Percentiles rank a stretch among this genome's conserved stretches.
These are phyloP conservation scores for Phialocephala subalpina DNA, from an alignment of 2,329 filamentous ascomycete genomes.

Conservation along the genomic window DNA sequence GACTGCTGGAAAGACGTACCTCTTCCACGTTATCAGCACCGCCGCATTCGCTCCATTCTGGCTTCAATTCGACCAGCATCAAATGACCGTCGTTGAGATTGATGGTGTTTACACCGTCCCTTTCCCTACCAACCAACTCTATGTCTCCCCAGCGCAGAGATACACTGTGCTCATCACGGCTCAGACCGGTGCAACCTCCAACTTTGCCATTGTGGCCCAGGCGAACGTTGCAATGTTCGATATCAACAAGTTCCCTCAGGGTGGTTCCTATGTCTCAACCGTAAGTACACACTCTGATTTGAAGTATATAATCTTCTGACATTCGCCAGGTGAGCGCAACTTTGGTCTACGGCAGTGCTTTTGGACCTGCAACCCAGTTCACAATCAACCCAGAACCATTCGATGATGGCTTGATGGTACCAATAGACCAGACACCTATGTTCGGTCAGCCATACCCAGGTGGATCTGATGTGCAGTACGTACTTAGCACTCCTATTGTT, in stretches of 20 bases:
- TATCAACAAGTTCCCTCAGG: neutral
- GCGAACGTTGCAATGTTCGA: slow-evolving; percentile 65
- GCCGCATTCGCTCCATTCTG: slow-evolving; percentile 28
- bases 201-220: slow-evolving; percentile 27
- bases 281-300: no score
- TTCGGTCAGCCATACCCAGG: no score
- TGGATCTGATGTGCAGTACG: no score
- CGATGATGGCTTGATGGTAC: no score
- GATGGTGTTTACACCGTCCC: slow-evolving; percentile 52
- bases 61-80: slow-evolving; percentile 34
- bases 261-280: no score
- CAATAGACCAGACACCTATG: no score
- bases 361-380: no score
- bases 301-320: no score
- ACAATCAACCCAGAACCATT: no score
- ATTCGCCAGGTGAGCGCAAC: no score
- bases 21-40: slow-evolving; percentile 34
- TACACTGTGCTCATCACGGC: slow-evolving; percentile 55
- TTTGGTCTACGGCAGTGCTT: no score
- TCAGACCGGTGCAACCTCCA: slow-evolving; percentile 47
- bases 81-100: slow-evolving; percentile 55
- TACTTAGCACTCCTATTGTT: neutral
- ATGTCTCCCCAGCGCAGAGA: slow-evolving; percentile 55
- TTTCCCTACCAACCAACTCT: slow-evolving; percentile 49
- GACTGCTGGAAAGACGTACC: slow-evolving; percentile 29